Evolutionary conservation across 257 asterid genomes (phyloP).

Genomic region (Solanum clarkiae): DNA sequence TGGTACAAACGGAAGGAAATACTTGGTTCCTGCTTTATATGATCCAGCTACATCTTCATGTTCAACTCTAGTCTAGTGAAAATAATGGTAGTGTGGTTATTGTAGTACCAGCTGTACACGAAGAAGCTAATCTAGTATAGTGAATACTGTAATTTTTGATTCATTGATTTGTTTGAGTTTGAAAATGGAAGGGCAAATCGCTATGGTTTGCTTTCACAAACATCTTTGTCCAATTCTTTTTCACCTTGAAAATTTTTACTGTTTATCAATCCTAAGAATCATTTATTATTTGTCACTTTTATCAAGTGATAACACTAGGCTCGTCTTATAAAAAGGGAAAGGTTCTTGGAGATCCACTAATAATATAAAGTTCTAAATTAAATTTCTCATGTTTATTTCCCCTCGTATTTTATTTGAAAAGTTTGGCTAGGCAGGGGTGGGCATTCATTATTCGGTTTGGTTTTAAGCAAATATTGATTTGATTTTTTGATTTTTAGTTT

Average conservation of each 20-base stretch:
- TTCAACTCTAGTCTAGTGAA: conserved; percentile 42
- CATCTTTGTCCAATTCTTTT: conserved; percentile 4
- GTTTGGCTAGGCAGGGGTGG: background rate
- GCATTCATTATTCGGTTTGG: too few species aligned
- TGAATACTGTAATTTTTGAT: background rate
- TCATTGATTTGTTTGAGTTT: background rate
- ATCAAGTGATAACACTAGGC: background rate
- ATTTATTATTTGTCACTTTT: background rate
- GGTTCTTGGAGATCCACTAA: background rate
- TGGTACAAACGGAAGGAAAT: conserved; percentile 50
- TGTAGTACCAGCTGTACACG: background rate
- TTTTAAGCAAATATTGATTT: too few species aligned
- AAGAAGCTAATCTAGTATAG: background rate
- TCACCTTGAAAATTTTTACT: background rate
- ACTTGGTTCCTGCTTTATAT: conserved; percentile 51
- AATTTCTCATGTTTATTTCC: background rate
- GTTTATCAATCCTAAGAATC: background rate
- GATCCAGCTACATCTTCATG: conserved; percentile 58
- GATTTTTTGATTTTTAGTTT: too few species aligned
- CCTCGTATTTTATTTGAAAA: background rate
- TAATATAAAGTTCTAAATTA: background rate
- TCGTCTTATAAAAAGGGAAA: background rate
- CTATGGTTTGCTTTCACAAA: background rate
- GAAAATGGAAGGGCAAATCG: background rate
- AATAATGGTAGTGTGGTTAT: background rate